These are phyloP conservation scores for Aspergillus sp. DNA, from an alignment of 2,329 filamentous ascomycete species.

Conservation along the genomic window DNA sequence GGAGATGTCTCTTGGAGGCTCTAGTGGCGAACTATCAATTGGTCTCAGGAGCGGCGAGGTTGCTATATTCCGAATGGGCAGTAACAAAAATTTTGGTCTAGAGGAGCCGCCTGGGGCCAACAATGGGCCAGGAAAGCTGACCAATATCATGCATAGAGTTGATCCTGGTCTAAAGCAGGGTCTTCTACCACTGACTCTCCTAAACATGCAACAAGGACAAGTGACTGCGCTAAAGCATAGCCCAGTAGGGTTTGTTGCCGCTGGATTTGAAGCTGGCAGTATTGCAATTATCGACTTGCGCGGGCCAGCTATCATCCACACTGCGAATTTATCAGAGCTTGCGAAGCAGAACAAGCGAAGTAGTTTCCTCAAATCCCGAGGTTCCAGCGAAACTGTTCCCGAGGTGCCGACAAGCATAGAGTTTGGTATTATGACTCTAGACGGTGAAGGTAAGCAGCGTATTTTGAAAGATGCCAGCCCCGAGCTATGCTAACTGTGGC, in stretches of 20 bases:
- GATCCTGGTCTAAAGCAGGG: constrained; percentile 77
- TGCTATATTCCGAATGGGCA: constrained; percentile 83
- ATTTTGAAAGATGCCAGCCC: not conserved
- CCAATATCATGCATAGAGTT: constrained; percentile 69
- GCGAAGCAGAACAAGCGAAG: constrained; percentile 72
- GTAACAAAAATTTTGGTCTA: constrained; percentile 70
- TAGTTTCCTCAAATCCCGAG: constrained; percentile 64
- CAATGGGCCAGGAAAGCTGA: constrained; percentile 67
- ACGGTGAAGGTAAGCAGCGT: constrained; percentile 67
- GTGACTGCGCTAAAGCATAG: constrained; percentile 79
- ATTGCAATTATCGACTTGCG: constrained; percentile 83
- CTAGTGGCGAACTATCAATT: constrained; percentile 79
- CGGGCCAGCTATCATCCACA: constrained; percentile 81
- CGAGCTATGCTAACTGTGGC: constrained; percentile 23
- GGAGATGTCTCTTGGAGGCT: constrained; percentile 75
- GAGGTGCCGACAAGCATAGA: constrained; percentile 83
- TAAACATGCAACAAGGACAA: constrained; percentile 79
- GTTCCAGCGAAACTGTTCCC: constrained; percentile 47
- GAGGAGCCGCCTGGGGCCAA: constrained; percentile 56
- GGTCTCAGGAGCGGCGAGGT: constrained; percentile 83
- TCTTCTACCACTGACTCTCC: constrained; percentile 73
- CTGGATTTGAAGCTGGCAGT: constrained; percentile 79
- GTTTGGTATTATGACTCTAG: constrained; percentile 90
- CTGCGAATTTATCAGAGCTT: constrained; percentile 70
- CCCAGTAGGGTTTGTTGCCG: constrained; percentile 89